phyloP scores from a whole-genome alignment of 2,329 filamentous ascomycete genomes.

The Chrysoporthe puriensis region DNA sequence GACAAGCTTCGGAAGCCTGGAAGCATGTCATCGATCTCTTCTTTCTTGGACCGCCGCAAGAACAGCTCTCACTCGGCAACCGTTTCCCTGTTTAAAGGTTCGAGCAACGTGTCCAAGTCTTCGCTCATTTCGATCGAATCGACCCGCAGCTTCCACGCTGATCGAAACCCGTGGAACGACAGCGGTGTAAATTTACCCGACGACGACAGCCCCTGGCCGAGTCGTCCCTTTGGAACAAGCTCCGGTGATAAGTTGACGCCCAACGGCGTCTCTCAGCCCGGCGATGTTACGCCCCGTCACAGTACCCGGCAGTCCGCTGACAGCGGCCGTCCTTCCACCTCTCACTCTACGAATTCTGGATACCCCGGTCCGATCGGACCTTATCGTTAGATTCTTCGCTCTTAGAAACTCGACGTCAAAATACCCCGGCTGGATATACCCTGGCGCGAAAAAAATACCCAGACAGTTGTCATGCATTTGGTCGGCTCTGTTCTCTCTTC shows the following conservation, averaged over 20 bases:
- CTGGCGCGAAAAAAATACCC: constrained; percentile 61
- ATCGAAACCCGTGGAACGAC: constrained; percentile 98
- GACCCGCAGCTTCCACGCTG: constrained; percentile 84
- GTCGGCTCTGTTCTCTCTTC: constrained; percentile 45
- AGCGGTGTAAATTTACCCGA: constrained; percentile 93
- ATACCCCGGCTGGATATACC: constrained; percentile 68
- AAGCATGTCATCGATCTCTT: constrained; percentile 91
- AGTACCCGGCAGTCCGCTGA: constrained; percentile 83
- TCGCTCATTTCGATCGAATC: constrained; percentile 96
- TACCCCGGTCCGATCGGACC: constrained; percentile 91
- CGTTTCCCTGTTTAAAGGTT: constrained; percentile 88
- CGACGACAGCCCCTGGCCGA: constrained; percentile 73
- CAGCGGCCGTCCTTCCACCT: constrained; percentile 90
- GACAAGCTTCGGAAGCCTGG: constrained; percentile 93
- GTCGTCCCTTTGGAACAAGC: constrained; percentile 67
- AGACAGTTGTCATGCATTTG: constrained; percentile 52
- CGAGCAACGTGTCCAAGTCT: constrained; percentile 87
- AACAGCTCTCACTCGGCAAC: constrained; percentile 86
- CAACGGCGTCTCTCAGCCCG: constrained; percentile 66
- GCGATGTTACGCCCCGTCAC: constrained; percentile 84
- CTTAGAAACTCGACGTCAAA: constrained; percentile 49
- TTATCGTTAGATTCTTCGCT: constrained; percentile 72
- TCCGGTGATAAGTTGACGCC: constrained; percentile 64
- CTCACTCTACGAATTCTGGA: constrained; percentile 94
- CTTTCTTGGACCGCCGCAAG: constrained; percentile 95